Evolutionary conservation across 352 stramenopile genomes (phyloP).

Genomic region (Lagenidium giganteum): DNA sequence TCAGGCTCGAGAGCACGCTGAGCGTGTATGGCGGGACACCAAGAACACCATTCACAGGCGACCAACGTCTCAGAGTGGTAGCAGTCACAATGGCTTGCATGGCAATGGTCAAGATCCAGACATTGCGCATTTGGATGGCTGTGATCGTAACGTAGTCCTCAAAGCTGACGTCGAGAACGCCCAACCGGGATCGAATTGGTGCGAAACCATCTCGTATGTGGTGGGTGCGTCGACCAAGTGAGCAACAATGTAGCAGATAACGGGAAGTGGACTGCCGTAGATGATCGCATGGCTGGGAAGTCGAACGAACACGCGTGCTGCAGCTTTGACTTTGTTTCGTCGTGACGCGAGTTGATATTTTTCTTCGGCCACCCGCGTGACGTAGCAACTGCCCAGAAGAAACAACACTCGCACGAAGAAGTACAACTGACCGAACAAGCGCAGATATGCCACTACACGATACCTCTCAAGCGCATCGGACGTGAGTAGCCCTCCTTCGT

Average conservation of each 20-base stretch:
- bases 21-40: constrained; percentile 9
- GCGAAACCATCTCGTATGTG: constrained; percentile 18
- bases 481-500: constrained; percentile 8
- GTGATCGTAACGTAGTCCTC: constrained; percentile 11
- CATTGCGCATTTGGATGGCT: constrained; percentile 31
- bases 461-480: neutral
- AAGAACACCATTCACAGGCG: constrained; percentile 5
- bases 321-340: neutral
- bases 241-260: constrained; percentile 22
- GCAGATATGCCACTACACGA: neutral
- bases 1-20: constrained; percentile 1
- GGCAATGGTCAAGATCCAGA: constrained; percentile 19
- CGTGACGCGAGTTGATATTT: neutral
- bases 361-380: neutral
- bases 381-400: constrained; percentile 6
- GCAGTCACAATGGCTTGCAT: neutral
- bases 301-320: neutral
- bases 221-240: constrained; percentile 21
- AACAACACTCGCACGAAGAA: constrained; percentile 11
- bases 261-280: constrained; percentile 24
- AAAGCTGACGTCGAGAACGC: constrained; percentile 11
- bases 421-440: constrained; percentile 8
- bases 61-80: neutral
- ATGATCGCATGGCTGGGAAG: constrained; percentile 17
- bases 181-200: constrained; percentile 12